These are phyloP conservation scores for Aspergillus aculeatus DNA, from an alignment of 2,329 filamentous ascomycete genomes.

Conservation along the genomic window DNA sequence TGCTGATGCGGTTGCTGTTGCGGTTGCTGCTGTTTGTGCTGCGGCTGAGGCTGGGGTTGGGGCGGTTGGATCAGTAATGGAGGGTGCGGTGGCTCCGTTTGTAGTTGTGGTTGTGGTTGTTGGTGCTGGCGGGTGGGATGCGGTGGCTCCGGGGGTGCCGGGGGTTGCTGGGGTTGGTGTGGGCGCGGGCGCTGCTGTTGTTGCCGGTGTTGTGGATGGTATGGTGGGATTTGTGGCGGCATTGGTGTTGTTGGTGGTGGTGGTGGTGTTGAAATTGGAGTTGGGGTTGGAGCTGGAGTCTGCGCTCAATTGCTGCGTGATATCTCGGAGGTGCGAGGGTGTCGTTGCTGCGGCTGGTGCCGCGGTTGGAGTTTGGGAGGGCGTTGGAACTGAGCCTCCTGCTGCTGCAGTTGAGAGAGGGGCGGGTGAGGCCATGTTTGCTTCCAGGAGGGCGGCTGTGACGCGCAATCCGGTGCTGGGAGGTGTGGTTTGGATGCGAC, in stretches of 20 bases:
- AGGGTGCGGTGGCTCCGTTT: slow-evolving; percentile 16
- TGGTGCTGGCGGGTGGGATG: slow-evolving; percentile 11
- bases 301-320: not conserved
- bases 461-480: not conserved
- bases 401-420: not conserved
- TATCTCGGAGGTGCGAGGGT: not conserved
- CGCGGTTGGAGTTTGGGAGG: not conserved
- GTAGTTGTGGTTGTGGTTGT: slow-evolving; percentile 18
- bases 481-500: not conserved
- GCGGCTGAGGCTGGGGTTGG: not conserved
- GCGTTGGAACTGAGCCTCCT: not conserved
- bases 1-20: slow-evolving; percentile 16
- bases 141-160: too few species aligned
- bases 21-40: slow-evolving; percentile 11
- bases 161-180: too few species aligned
- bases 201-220: slow-evolving; percentile 18
- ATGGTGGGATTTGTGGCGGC: slow-evolving; percentile 46
- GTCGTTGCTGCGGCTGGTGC: not conserved
- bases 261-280: not conserved
- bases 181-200: slow-evolving; percentile 12
- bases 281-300: not conserved
- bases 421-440: not conserved
- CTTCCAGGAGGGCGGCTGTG: not conserved
- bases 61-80: slow-evolving; percentile 11
- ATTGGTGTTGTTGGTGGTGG: slow-evolving; percentile 5